Percentiles rank a stretch among this genome's conserved stretches.
These are phyloP conservation scores for Stephania yunnanensis DNA, from an alignment of 164 flowering plant species.

Conservation along the genomic window DNA sequence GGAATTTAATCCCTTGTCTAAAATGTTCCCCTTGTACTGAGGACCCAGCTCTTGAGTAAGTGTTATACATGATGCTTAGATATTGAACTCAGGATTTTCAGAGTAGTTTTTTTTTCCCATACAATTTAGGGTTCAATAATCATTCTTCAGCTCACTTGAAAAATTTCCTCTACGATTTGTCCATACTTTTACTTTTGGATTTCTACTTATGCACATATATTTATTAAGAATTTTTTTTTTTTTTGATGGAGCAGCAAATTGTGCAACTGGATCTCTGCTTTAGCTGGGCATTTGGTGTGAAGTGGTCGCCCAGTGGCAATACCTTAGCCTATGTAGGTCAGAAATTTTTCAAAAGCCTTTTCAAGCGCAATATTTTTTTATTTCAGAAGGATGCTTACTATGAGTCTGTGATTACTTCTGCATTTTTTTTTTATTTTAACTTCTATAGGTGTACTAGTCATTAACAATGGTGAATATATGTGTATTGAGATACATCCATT, in stretches of 20 bases:
- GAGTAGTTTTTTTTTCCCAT: no score
- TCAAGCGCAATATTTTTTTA: neutral
- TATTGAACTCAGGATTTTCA: no score
- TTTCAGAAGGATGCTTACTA: conserved; percentile 7
- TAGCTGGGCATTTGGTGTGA: conserved; percentile 97
- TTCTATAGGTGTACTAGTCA: no score
- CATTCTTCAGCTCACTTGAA: conserved; percentile 2
- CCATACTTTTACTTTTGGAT: neutral
- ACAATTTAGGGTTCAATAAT: no score
- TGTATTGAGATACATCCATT: no score
- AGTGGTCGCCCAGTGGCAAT: conserved; percentile 98
- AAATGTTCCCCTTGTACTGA: no score
- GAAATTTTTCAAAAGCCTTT: conserved; percentile 23
- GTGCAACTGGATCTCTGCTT: conserved; percentile 95
- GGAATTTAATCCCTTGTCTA: no score
- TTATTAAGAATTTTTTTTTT: conserved; percentile 8
- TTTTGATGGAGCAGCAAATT: conserved; percentile 71
- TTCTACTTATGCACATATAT: neutral
- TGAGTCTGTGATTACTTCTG: neutral
- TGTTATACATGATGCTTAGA: no score
- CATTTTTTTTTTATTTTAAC: neutral
- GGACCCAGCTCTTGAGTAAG: no score
- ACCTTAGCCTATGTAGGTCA: conserved; percentile 95
- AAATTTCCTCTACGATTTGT: neutral
- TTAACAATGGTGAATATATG: no score